A percentile compares a stretch with the other conserved stretches of the same genome.
phyloP scores from a whole-genome alignment of 306 rosid species.

The Trifolium repens region DNA sequence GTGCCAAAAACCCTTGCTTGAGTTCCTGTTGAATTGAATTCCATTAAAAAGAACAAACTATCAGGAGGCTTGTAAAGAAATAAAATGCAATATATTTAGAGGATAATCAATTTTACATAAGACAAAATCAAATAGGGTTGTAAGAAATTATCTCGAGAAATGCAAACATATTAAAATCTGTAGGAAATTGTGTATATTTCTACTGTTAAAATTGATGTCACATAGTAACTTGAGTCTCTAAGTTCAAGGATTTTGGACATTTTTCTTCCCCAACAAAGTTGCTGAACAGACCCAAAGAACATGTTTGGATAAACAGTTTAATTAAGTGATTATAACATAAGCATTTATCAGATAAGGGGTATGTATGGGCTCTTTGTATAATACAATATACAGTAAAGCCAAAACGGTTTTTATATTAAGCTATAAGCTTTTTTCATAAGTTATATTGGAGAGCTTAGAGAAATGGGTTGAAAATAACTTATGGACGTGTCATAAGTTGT shows the following conservation, averaged over 20 bases:
- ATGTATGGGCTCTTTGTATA: neutral
- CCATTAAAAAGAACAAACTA: conserved; percentile 17
- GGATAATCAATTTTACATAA: conserved; percentile 3
- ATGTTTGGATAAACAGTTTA: neutral
- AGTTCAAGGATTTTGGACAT: conserved; percentile 28
- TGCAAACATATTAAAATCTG: conserved; percentile 21
- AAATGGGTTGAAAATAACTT: neutral
- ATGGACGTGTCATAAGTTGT: neutral
- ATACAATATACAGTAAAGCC: neutral
- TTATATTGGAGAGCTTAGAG: neutral
- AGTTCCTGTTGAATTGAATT: conserved; percentile 59
- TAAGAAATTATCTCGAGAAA: conserved; percentile 14
- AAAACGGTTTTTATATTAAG: neutral
- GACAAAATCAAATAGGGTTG: conserved; percentile 15
- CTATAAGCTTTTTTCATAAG: neutral
- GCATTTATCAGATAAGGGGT: neutral
- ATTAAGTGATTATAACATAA: neutral
- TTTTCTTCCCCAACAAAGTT: neutral
- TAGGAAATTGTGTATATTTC: conserved; percentile 32
- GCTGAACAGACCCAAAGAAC: conserved; percentile 32
- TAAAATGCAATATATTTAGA: conserved; percentile 19
- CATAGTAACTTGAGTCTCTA: conserved; percentile 15
- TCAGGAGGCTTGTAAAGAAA: conserved; percentile 34
- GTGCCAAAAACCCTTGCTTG: conserved; percentile 81
- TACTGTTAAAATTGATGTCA: conserved; percentile 2